Evolutionary conservation across 2,329 filamentous ascomycete genomes (phyloP).

Genomic region (Cytospora leucostoma): DNA sequence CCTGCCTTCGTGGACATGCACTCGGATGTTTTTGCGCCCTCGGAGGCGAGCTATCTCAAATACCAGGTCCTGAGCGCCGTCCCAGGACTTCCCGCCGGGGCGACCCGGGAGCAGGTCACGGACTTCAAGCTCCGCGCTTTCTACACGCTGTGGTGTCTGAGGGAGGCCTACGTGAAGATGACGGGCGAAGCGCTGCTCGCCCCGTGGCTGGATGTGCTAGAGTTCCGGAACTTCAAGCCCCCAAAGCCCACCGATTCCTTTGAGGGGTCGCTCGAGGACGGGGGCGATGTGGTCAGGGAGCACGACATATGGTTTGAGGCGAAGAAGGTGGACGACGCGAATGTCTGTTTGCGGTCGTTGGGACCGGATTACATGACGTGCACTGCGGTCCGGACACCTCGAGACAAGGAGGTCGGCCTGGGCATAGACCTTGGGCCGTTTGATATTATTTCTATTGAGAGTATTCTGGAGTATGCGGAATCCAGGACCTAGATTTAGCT

Average conservation of each 20-base stretch:
- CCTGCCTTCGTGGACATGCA: conserved; percentile 70
- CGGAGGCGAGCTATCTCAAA: conserved; percentile 66
- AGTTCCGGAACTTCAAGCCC: conserved; percentile 65
- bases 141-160: conserved; percentile 77
- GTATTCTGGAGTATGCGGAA: conserved; percentile 50
- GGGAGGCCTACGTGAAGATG: conserved; percentile 82
- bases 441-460: conserved; percentile 46
- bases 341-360: conserved; percentile 46
- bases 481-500: conserved; percentile 25
- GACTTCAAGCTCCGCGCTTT: conserved; percentile 69
- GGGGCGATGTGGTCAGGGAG: conserved; percentile 38
- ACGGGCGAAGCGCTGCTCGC: conserved; percentile 77
- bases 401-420: conserved; percentile 40
- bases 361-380: conserved; percentile 57
- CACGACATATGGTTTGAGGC: conserved; percentile 46
- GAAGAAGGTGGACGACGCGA: conserved; percentile 43
- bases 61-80: conserved; percentile 37
- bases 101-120: conserved; percentile 43
- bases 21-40: conserved; percentile 65
- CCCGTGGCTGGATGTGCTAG: conserved; percentile 68
- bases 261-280: conserved; percentile 32
- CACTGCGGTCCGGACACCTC: conserved; percentile 50
- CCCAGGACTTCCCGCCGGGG: conserved; percentile 31
- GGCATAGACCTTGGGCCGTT: conserved; percentile 45
- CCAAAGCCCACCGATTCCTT: conserved; percentile 42